These are phyloP conservation scores for Lepidium sativum DNA, from an alignment of 345 rosid species.

Conservation along the genomic window DNA sequence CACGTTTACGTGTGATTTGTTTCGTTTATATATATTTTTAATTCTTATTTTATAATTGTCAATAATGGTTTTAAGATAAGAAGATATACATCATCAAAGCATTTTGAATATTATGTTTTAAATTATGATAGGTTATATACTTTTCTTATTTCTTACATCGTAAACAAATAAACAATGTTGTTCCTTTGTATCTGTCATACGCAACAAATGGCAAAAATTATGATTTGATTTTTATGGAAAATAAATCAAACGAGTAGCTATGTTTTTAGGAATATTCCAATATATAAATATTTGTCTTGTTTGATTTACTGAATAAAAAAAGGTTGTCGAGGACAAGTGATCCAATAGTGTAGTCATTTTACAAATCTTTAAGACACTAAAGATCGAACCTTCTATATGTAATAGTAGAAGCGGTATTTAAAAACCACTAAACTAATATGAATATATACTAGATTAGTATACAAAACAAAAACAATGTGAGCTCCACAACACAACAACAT, in stretches of 20 bases:
- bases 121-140: too few species aligned
- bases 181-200: constrained; percentile 18
- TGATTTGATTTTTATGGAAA: background rate
- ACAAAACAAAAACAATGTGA: constrained; percentile 2
- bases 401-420: too few species aligned
- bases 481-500: too few species aligned
- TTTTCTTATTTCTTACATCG: background rate
- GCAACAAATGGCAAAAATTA: constrained; percentile 9
- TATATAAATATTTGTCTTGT: background rate
- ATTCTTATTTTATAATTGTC: background rate
- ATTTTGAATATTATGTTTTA: too few species aligned
- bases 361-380: too few species aligned
- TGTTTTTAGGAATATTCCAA: constrained; percentile 6
- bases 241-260: background rate
- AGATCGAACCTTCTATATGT: too few species aligned
- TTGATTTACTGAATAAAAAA: background rate
- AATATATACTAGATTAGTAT: background rate
- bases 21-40: background rate
- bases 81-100: constrained; percentile 19
- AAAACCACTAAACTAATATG: too few species aligned
- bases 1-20: constrained; percentile 25
- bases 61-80: constrained; percentile 18
- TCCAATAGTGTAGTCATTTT: too few species aligned
- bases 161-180: background rate
- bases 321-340: too few species aligned